Percentiles rank a stretch among this genome's conserved stretches.
phyloP scores from a whole-genome alignment of 148 eudicot genomes.

The Diospyros lotus region DNA sequence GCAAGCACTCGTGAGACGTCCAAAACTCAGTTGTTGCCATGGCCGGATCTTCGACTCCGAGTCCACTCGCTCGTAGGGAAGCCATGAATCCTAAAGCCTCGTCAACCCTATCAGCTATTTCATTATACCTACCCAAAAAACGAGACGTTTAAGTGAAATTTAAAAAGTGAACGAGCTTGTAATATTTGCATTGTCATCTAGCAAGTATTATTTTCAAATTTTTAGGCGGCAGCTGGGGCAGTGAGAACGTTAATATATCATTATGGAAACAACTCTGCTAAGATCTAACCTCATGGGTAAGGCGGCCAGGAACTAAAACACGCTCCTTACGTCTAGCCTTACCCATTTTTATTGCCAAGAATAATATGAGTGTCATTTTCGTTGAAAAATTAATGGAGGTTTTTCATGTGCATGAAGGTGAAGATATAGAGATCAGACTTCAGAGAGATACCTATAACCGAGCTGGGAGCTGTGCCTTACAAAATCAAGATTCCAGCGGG shows the following conservation, averaged over 20 bases:
- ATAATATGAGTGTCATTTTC: no score
- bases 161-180: not conserved
- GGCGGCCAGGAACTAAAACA: no score
- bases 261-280: no score
- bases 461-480: conserved; percentile 35
- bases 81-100: conserved; percentile 81
- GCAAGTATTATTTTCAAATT: no score
- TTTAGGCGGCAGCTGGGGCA: no score
- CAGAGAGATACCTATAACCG: no score
- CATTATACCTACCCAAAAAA: conserved; percentile 51
- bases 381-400: no score
- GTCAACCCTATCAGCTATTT: conserved; percentile 65
- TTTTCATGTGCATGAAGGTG: no score
- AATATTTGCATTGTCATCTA: no score
- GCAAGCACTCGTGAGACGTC: conserved; percentile 80
- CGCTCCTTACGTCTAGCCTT: conserved; percentile 13
- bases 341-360: conserved; percentile 20
- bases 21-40: conserved; percentile 70
- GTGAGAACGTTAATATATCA: no score
- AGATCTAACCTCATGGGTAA: no score
- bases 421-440: no score
- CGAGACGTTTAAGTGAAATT: not conserved
- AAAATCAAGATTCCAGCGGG: conserved; percentile 74
- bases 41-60: conserved; percentile 52
- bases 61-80: conserved; percentile 44